A percentile compares a stretch with the other conserved stretches of the same genome.
Evolutionary conservation across 148 eudicot species (phyloP).

Genomic region (Chenopodium suecicum): DNA sequence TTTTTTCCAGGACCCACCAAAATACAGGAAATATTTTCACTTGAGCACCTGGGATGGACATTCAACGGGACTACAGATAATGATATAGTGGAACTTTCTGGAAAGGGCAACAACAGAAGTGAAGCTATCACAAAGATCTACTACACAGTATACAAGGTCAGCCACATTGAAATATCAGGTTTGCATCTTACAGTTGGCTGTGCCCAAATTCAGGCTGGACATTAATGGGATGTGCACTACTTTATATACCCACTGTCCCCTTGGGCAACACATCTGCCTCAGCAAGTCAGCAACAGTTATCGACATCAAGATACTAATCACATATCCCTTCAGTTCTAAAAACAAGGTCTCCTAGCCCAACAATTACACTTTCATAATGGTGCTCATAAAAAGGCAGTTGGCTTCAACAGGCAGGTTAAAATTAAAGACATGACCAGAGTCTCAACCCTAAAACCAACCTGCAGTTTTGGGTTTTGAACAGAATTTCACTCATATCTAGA

Average conservation of each 20-base stretch:
- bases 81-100: not conserved
- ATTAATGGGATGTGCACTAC: not conserved
- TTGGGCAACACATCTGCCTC: not conserved
- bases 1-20: not conserved
- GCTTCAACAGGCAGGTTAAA: not conserved
- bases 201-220: not conserved
- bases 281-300: not conserved
- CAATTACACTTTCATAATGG: too few species aligned
- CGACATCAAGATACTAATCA: not conserved
- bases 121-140: constrained; percentile 3
- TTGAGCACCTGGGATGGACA: not conserved
- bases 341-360: not conserved
- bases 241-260: not conserved
- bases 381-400: not conserved
- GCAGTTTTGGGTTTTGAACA: not conserved
- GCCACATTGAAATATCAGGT: not conserved
- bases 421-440: too few species aligned
- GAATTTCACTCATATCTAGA: not conserved
- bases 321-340: not conserved
- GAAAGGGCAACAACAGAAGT: not conserved
- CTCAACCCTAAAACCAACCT: not conserved
- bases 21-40: not conserved
- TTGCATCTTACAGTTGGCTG: not conserved
- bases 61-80: not conserved
- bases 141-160: not conserved